phyloP scores from a whole-genome alignment of 2,329 filamentous ascomycete species.

The Mycogone perniciosa region DNA sequence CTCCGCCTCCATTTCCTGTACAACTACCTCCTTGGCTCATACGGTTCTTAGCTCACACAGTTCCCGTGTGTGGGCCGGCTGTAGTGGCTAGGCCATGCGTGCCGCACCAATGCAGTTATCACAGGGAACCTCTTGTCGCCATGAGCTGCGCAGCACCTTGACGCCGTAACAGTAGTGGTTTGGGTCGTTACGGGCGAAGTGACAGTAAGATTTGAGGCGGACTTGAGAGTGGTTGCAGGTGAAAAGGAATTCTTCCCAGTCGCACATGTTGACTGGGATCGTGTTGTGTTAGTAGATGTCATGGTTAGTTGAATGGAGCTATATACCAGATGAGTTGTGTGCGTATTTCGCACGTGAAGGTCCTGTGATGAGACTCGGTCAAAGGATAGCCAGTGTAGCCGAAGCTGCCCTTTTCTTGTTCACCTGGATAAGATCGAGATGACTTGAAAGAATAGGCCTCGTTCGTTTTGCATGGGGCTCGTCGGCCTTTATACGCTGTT shows the following conservation, averaged over 20 bases:
- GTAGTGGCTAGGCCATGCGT: neutral
- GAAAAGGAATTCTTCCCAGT: slow-evolving; percentile 65
- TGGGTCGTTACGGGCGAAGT: slow-evolving; percentile 67
- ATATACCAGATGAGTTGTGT: neutral
- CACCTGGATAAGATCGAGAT: too few relatives aligned
- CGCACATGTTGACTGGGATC: slow-evolving; percentile 49
- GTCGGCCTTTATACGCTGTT: too few relatives aligned
- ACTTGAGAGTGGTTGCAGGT: slow-evolving; percentile 54
- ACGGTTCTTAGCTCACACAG: neutral
- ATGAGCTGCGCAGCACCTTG: slow-evolving; percentile 57
- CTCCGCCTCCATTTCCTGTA: too few relatives aligned
- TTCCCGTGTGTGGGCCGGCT: neutral
- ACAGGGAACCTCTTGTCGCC: slow-evolving; percentile 50
- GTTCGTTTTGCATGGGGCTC: too few relatives aligned
- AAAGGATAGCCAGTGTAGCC: too few relatives aligned
- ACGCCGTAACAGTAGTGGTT: slow-evolving; percentile 63
- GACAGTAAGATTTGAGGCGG: slow-evolving; percentile 63
- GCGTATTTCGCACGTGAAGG: too few relatives aligned
- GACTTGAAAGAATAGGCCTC: too few relatives aligned
- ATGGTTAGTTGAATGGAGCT: neutral
- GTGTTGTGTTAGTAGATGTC: neutral
- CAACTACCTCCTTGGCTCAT: too few relatives aligned
- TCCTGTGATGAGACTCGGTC: too few relatives aligned
- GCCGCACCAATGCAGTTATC: slow-evolving; percentile 34
- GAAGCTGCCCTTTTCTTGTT: too few relatives aligned